These are phyloP conservation scores for Astragalus glycyphyllos DNA, from an alignment of 306 rosid genomes.

Conservation along the genomic window DNA sequence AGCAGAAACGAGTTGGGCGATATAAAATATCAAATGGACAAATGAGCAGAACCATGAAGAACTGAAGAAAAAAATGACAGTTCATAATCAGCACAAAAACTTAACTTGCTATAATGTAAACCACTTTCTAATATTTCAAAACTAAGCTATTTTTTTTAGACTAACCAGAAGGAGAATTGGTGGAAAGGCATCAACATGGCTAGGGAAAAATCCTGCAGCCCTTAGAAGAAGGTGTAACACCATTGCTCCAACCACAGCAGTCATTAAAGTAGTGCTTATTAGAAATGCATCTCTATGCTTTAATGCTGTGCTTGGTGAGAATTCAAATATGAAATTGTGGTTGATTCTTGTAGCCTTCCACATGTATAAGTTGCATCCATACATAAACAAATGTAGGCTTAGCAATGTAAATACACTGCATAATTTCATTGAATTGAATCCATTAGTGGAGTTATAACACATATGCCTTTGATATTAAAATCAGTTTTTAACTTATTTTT, in stretches of 20 bases:
- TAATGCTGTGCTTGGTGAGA: constrained; percentile 66
- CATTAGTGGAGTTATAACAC: constrained; percentile 13
- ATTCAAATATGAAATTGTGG: constrained; percentile 88
- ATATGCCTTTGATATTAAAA: not conserved
- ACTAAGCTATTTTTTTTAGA: not conserved
- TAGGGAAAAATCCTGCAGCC: constrained; percentile 59
- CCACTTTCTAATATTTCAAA: not conserved
- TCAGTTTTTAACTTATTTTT: not conserved
- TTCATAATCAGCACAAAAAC: constrained; percentile 34
- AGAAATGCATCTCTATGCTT: constrained; percentile 87
- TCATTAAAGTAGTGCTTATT: constrained; percentile 74
- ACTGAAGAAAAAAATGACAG: constrained; percentile 54
- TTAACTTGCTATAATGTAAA: not conserved
- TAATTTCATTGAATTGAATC: constrained; percentile 10
- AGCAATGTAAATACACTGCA: constrained; percentile 85
- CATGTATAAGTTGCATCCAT: constrained; percentile 89
- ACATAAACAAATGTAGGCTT: constrained; percentile 88
- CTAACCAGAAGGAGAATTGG: constrained; percentile 74
- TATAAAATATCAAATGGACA: constrained; percentile 82
- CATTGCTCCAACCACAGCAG: constrained; percentile 78
- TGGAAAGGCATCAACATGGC: constrained; percentile 80
- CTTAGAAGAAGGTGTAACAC: constrained; percentile 76
- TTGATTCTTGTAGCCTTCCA: constrained; percentile 84
- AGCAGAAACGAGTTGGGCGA: constrained; percentile 84
- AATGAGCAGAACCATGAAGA: constrained; percentile 56